phyloP scores from a whole-genome alignment of 257 asterid species.

The Solanum megistacrolobum region DNA sequence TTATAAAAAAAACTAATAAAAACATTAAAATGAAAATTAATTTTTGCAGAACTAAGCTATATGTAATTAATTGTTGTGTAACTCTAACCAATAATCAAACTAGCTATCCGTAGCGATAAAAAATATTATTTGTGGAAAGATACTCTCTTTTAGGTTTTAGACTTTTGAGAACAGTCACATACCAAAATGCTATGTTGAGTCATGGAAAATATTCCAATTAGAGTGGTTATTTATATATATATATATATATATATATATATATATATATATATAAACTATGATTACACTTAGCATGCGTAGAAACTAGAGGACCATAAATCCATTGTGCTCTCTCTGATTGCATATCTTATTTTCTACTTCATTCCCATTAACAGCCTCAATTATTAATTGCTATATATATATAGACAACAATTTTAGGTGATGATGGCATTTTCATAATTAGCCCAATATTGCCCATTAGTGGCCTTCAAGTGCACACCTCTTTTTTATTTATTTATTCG shows the following conservation, averaged over 20 bases:
- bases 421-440: neutral
- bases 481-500: neutral
- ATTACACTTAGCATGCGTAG: neutral
- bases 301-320: neutral
- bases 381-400: neutral
- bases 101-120: neutral
- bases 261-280: neutral
- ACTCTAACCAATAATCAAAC: neutral
- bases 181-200: neutral
- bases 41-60: neutral
- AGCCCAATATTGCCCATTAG: neutral
- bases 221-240: neutral
- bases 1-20: neutral
- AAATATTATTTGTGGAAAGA: neutral
- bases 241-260: no score
- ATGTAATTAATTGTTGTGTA: neutral
- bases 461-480: neutral
- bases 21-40: neutral
- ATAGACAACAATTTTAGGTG: neutral
- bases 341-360: neutral
- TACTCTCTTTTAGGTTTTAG: neutral
- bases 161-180: neutral
- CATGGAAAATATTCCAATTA: neutral
- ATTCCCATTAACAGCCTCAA: neutral
- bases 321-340: neutral